Conservation (phyloP, 257 asterid genomes). For the Solanum tarapatanum region DNA sequence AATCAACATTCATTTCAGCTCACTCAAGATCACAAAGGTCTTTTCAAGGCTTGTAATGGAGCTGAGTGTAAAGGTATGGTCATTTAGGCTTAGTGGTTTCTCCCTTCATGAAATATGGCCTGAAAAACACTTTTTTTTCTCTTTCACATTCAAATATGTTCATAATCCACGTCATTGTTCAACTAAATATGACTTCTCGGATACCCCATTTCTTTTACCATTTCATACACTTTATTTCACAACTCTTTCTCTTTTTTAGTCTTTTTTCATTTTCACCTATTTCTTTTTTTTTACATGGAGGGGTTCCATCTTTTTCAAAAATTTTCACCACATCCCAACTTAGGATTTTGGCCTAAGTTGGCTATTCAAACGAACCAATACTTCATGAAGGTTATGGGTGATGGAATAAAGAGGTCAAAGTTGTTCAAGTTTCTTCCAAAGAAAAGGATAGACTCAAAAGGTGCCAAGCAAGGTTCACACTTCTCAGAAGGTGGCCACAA, state of each 20-base stretch:
- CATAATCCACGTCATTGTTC: neutral
- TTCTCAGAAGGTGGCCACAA: neutral
- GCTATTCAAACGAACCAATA: no score
- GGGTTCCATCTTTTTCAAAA: neutral
- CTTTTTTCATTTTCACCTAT: no score
- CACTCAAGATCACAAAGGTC: neutral
- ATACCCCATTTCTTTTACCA: no score
- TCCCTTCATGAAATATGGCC: neutral
- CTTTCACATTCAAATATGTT: neutral
- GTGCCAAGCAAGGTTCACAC: neutral
- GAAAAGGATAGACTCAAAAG: neutral
- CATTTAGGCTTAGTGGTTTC: neutral
- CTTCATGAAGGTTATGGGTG: neutral
- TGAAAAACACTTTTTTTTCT: no score
- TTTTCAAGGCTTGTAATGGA: neutral
- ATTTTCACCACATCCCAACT: neutral
- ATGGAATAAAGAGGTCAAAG: neutral
- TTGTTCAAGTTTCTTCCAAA: neutral
- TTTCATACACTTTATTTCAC: neutral
- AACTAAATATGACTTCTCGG: neutral
- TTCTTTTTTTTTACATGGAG: neutral
- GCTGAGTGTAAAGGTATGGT: neutral
- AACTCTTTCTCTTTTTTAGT: neutral
- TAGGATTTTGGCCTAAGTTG: neutral
- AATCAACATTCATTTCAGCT: neutral